Evolutionary conservation across 257 asterid species (phyloP).

Genomic region (Pogostemon cablin): DNA sequence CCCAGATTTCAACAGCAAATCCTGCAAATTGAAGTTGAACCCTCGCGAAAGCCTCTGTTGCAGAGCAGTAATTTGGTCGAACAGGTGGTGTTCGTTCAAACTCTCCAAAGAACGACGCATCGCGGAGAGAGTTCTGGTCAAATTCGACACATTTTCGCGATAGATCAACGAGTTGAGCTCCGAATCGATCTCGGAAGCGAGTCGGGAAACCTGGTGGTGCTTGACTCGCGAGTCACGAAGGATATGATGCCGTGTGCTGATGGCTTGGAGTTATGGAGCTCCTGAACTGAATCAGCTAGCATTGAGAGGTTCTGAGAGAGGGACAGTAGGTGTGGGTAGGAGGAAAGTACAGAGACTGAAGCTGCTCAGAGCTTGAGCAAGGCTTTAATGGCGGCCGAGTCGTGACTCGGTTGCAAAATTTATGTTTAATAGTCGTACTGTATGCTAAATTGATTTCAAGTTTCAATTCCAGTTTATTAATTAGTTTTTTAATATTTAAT

Average conservation of each 20-base stretch:
- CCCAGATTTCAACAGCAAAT: constrained; percentile 52
- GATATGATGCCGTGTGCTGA: constrained; percentile 45
- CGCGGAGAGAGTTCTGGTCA: constrained; percentile 31
- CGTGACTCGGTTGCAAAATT: constrained; percentile 25
- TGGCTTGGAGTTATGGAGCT: constrained; percentile 45
- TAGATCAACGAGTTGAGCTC: constrained; percentile 67
- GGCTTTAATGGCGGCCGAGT: constrained; percentile 45
- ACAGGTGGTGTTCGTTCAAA: constrained; percentile 42
- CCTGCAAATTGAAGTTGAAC: constrained; percentile 58
- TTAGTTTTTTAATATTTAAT: too few relatives aligned
- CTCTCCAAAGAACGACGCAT: constrained; percentile 21
- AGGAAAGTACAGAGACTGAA: constrained; percentile 46
- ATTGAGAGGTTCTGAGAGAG: constrained; percentile 53
- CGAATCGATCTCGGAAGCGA: constrained; percentile 52
- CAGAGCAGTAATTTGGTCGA: constrained; percentile 40
- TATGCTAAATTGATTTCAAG: too few relatives aligned
- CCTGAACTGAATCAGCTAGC: constrained; percentile 44
- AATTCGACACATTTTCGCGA: constrained; percentile 44
- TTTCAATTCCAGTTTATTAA: too few relatives aligned
- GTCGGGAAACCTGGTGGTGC: constrained; percentile 57
- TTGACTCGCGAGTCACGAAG: constrained; percentile 48
- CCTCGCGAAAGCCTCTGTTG: constrained; percentile 50
- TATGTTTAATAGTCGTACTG: too few relatives aligned
- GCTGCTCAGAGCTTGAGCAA: constrained; percentile 48
- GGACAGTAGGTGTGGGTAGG: constrained; percentile 46